Evolutionary conservation across 1,284 basidiomycete genomes (phyloP), one percentile per base, ranked within the genome.

Genomic region (Cryptococcus hybrid): DNA sequence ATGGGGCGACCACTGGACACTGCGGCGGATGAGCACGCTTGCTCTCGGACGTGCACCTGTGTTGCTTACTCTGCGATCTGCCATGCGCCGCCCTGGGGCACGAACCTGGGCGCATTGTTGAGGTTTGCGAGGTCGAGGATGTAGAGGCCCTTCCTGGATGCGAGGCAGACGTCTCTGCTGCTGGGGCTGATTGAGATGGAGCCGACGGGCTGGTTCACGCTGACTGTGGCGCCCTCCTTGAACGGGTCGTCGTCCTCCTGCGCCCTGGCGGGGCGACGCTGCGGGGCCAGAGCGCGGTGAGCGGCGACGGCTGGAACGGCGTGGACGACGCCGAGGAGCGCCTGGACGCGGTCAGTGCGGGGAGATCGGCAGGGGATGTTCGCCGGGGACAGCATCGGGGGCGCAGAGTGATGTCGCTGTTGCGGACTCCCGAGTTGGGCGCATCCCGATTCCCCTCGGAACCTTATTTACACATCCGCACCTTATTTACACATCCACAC

Each of bases 21-120:
- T 77, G 30, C 39, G 24, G 24, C 24, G 24, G 7, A 45, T n/a
- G 43, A 7, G 11, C 24, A 45, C 12, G 40, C 11, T 45, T 24
- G 7, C 6, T 12, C 24, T 24, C 24, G 24, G 24, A 24, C 24
- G 24, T 24, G 24, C 24, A 24, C 24, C 24, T 24, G 24, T 24
- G 24, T 24, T n/a, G 59, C 78, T 68, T 55, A 76, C 74, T 79
- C 95, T 5, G 94, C 94, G 3, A 97, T 92, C 68, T 96, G 92
- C 92, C 94, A 98, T 8, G 90, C 92, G 3, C 93, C 93, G 9
- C 92, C 90, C 77, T 99, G 93, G 2, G 95, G 93, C 8, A 98
- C 83, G 70, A 92, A 97, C 47, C 95, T 85, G 12, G 96, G 95
- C 0, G 92, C 84, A 60, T 90, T 86, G 40, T 90, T 83, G 0